Evolutionary conservation across 2,329 filamentous ascomycete species (phyloP), one percentile per base, ranked within the genome.

Genomic region (Lomentospora prolificans): DNA sequence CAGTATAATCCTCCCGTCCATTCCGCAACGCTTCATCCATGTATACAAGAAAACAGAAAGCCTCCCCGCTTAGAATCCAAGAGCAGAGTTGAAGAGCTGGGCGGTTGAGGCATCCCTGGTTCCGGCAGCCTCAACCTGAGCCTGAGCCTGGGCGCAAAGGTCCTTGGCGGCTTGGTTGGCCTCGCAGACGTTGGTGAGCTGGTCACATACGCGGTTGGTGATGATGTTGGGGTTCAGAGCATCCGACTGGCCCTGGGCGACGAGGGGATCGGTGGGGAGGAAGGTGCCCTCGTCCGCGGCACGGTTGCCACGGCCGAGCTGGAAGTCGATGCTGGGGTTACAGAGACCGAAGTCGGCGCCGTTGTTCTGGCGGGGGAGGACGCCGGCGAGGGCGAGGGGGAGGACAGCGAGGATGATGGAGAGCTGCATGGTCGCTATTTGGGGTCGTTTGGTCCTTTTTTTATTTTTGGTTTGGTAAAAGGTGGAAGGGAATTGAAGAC

Each of bases 191-290:
- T 86, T 87, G 64, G 69, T 76, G 57, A 87, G 75, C 72, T 86
- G 82, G 69, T 87, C 84, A 68, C 81, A 84, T 67, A 87, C 82
- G 59, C 82, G 79, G 75, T 85, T 86, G 66, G 82, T 85, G 73
- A 87, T 87, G 74, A 87, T 87, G 72, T 81, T 80, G 57, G 83
- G 84, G 78, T 87, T 87, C 50, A 87, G 73, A 6, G 84, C 83
- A 64, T 87, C 84, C 62, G 81, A 69, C 69, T 87, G 84, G 55
- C 66, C 64, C 64, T 81, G 72, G 60, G 80, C 77, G 57, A 85
- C 77, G n/a, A 79, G 69, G 7, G 80, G 71, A 65, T 87, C 84
- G 50, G 77, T 77, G 52, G 85, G 78, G 67, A 85, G 81, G 78
- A 87, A 88, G 51, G 84, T 86, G 69, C 78, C 82, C 67, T 86